Evolutionary conservation across 192 early-diverging fungal genomes (phyloP).

Genomic region (Thamnidium elegans): DNA sequence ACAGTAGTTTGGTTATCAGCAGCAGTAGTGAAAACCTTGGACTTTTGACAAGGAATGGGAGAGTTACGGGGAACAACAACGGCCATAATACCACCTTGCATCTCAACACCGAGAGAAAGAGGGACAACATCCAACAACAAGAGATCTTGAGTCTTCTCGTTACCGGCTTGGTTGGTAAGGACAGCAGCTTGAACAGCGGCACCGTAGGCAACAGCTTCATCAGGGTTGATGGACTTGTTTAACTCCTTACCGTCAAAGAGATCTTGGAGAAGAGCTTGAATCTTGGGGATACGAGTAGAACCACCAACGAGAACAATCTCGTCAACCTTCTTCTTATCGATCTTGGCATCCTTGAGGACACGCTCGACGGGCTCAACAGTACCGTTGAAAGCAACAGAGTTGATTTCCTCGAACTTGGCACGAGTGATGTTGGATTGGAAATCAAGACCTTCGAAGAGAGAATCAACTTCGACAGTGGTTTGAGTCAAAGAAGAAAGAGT

Average conservation of each 20-base stretch:
- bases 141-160: conserved; percentile 65
- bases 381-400: conserved; percentile 59
- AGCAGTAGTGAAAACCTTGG: conserved; percentile 79
- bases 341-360: conserved; percentile 75
- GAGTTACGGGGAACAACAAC: conserved; percentile 84
- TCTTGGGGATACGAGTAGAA: conserved; percentile 98
- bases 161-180: conserved; percentile 62
- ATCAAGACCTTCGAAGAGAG: conserved; percentile 73
- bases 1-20: conserved; percentile 84
- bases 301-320: conserved; percentile 97
- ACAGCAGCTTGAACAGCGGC: conserved; percentile 98
- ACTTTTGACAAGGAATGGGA: conserved; percentile 76
- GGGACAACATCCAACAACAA: conserved; percentile 83
- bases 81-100: conserved; percentile 82
- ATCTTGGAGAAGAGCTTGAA: conserved; percentile 87
- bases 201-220: conserved; percentile 98
- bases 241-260: conserved; percentile 99
- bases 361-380: conserved; percentile 71
- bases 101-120: conserved; percentile 82
- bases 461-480: conserved; percentile 72
- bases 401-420: conserved; percentile 79
- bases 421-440: conserved; percentile 75
- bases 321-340: conserved; percentile 71
- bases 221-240: conserved; percentile 98
- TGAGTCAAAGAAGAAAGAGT: conserved; percentile 70